phyloP scores from a whole-genome alignment of 768 basidiomycete genomes.

The Mycena floridula region DNA sequence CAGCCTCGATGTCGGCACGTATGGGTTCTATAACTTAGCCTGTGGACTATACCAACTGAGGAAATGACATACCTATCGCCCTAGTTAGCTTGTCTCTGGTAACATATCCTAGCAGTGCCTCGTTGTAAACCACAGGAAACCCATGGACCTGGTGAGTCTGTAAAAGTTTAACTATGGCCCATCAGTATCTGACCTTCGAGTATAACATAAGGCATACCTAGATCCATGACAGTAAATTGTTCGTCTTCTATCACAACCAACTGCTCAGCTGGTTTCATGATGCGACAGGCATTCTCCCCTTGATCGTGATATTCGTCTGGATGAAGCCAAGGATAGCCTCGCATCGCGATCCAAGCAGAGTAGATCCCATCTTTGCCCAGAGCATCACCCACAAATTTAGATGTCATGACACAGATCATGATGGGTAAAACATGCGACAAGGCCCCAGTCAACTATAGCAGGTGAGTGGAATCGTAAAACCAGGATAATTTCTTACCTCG shows the following conservation, averaged over 20 bases:
- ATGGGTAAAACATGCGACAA: slow-evolving; percentile 78
- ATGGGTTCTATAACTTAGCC: no score
- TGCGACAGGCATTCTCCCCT: slow-evolving; percentile 52
- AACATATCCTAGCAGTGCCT: slow-evolving; percentile 53
- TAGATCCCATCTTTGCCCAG: slow-evolving; percentile 67
- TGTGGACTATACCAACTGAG: no score
- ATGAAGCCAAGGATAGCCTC: slow-evolving; percentile 66
- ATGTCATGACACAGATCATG: slow-evolving; percentile 73
- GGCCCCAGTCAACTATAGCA: slow-evolving; percentile 61
- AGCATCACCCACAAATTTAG: slow-evolving; percentile 75
- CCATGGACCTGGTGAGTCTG: slow-evolving; percentile 46
- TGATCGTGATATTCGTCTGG: slow-evolving; percentile 59
- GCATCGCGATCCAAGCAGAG: slow-evolving; percentile 65
- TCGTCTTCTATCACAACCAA: slow-evolving; percentile 50
- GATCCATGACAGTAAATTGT: slow-evolving; percentile 37
- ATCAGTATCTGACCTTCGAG: background rate
- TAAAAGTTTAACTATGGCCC: slow-evolving; percentile 32
- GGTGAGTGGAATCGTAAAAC: background rate
- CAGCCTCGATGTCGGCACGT: slow-evolving; percentile 22
- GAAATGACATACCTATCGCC: slow-evolving; percentile 23
- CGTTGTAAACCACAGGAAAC: slow-evolving; percentile 54
- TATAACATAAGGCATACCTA: slow-evolving; percentile 27
- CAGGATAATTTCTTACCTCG: slow-evolving; percentile 35
- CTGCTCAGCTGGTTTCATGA: slow-evolving; percentile 50
- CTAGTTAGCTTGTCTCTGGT: slow-evolving; percentile 46